Evolutionary conservation across 2,329 filamentous ascomycete species (phyloP), one percentile per base, ranked within the genome.

Genomic region (Cordyceps cateniannulata): DNA sequence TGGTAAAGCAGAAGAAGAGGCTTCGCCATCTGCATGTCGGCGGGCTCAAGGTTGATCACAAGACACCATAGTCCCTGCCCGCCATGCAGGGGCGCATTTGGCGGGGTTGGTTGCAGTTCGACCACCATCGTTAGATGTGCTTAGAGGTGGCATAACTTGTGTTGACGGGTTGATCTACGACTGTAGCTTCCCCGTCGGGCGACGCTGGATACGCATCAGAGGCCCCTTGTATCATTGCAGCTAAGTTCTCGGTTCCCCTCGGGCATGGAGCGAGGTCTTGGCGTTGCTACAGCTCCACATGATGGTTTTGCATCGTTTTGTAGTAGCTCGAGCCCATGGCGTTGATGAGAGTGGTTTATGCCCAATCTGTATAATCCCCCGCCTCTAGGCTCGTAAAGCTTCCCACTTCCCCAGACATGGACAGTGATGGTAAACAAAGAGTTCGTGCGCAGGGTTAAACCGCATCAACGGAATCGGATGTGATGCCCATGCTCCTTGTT

Each of bases 341-440:
- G 40, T 55, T 32, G 53, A 27, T 18, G 53, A 57, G 29, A 57
- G n/a, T 29, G 25, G 44, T 10, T 49, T 58, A 29, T 58, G 45
- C 54, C 53, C 16, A 49, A 50, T 42, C 55, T 42, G 55, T 50
- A 58, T 29, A 56, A 42, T 58, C 35, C 55, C 35, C 55, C 45
- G 32, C 47, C 35, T 49, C 24, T 50, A 58, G 24, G 42, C 29
- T 50, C 12, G 9, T 57, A 20, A 3, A 42, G 32, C 16, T 24
- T 24, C 45, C 55, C 55, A 50, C 55, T 58, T 58, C 55, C 55
- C 55, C 45, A 40, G 55, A 58, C 55, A 58, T 16, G 7, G 45
- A 5, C 32, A 27, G 54, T 38, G 22, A 20, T 44, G 29, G n/a
- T 47, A 40, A 27, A 40, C 16, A 29, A 40, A 22, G 29, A 22